phyloP scores from a whole-genome alignment of 106 monocot genomes.

The Dendrobium officinale region DNA sequence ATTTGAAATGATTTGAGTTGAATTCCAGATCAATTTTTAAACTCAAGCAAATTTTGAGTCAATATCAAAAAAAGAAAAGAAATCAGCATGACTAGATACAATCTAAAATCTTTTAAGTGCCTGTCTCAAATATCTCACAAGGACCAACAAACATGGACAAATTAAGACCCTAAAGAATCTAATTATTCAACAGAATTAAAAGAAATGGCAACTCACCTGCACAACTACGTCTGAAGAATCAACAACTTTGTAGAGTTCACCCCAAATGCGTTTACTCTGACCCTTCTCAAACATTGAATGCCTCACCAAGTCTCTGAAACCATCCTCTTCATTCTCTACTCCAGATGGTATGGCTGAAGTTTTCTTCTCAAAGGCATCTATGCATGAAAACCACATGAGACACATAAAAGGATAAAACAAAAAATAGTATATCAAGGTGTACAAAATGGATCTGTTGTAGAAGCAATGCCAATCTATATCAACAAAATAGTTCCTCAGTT shows the following conservation, averaged over 20 bases:
- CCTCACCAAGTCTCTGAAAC: conserved; percentile 75
- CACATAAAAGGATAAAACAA: neutral
- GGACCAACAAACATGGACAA: neutral
- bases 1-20: no score
- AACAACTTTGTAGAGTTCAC: conserved; percentile 95
- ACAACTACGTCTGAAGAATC: conserved; percentile 97
- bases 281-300: conserved; percentile 99
- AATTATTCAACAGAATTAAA: neutral
- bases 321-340: conserved; percentile 60
- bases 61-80: neutral
- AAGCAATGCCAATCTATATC: neutral
- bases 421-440: neutral
- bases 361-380: conserved; percentile 81
- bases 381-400: neutral
- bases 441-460: neutral
- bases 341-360: conserved; percentile 19
- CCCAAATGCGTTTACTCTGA: conserved; percentile 98
- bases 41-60: no score
- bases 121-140: neutral
- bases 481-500: neutral
- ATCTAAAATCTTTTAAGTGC: neutral
- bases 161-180: neutral
- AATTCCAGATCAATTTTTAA: no score
- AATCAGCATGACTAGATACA: neutral
- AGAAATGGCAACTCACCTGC: conserved; percentile 41